Evolutionary conservation across 768 basidiomycete species (phyloP), one percentile per base, ranked within the genome.

Genomic region (Rhodotorula kratochvilovae): DNA sequence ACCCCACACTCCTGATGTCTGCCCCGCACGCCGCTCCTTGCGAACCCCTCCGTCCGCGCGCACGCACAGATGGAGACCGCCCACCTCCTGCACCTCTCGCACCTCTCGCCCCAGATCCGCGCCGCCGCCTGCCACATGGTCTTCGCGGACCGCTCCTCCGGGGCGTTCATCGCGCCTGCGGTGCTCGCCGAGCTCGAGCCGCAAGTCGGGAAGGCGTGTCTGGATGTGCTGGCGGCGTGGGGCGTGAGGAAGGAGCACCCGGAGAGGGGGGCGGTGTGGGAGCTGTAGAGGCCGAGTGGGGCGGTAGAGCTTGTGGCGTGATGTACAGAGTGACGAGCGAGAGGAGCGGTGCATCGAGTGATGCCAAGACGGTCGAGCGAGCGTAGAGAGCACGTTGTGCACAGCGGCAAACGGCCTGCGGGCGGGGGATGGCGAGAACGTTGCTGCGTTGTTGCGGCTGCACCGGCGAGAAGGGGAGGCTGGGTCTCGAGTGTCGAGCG

Each of bases 61-160:
- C 48, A 36, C 27, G 36, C 15, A 11, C n/a, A 91, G 90, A 92
- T 91, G 90, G 89, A 91, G 78, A 90, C 89, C 0, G 89, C 89
- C 79, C 90, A 92, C 79, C 85, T 91, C 21, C 89, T 90, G 84
- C 31, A 92, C 79, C 85, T 91, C 23, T 90, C 90, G 84, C 31
- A 87, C 86, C 75, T 68, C 53, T 10, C 63, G 33, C 31, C 54
- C 54, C 51, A 63, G 6, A 90, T 91, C 76, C 84, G 85, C 75
- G 90, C 88, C n/a, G 88, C 90, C 25, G 88, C 88, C 25, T 86
- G 85, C 31, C 90, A 91, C 69, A 89, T 91, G 85, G 85, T 91
- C 10, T 92, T 90, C 77, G 90, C 90, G n/a, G 85, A 90, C 59
- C 83, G 82, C 53, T 88, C 89, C 36, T 39, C 51, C 31, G 31